Base-by-base conservation (phyloP, 2,329 filamentous ascomycete species). In the Aspergillus niger region DNA sequence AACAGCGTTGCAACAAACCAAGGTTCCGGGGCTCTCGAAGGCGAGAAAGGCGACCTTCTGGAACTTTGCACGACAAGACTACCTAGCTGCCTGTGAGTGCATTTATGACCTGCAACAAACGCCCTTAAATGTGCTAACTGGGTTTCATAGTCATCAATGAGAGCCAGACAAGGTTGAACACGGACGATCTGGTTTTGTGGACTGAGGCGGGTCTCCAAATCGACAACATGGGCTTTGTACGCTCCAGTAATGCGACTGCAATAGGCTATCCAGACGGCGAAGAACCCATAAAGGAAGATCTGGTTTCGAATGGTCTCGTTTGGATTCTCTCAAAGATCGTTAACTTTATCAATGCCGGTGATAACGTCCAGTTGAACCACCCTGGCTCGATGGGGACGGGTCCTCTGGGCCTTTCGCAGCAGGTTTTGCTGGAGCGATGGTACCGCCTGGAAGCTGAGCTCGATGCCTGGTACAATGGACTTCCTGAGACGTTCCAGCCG, bases 281-380 rank as follows among this genome's bases (percentile, higher is more conserved):
- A 43, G 72, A 72, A 15, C 63, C 80, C 10, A 86, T 87, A 80
- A 80, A 82, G 59, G 86, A 89, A 72, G 87, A 89, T 62, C 80
- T 87, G 62, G 84, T 87, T 56, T 84, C 82, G 43, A 89, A 90
- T 66, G 83, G 85, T 0, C 71, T 90, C 3, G 82, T 89, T 5
- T 90, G 86, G 86, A 81, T 90, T 8, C 79, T 87, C 60, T 84
- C 86, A 6, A 89, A 89, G 66, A 82, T 89, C 4, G 83, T 88
- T 55, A 89, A 90, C 68, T 88, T 85, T 69, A 83, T 89, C 58
- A 85, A 82, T 6, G 79, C 81, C 0, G 84, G 85, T 0, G 85
- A 86, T 59, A 80, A 82, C 4, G 68, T 84, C 3, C 77, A 71
- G 48, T 67, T 70, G 32, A 63, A 62, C 13, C 67, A 70, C 28